Evolutionary conservation across 1,284 basidiomycete species (phyloP).

Genomic region (Violaceomyces palustris): DNA sequence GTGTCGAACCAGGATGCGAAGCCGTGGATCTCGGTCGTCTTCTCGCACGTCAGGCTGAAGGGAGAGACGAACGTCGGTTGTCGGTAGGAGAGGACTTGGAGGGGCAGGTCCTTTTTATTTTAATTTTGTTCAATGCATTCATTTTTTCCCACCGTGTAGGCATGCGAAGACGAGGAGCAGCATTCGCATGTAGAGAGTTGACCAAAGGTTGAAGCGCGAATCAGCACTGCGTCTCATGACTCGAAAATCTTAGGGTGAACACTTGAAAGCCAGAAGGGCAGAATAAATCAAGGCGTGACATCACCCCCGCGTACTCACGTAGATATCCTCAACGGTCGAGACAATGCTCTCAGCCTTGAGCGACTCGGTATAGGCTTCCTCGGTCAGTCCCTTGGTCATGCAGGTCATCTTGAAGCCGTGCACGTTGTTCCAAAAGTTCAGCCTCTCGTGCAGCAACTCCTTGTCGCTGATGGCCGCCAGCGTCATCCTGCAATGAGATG

Average conservation of each 20-base stretch:
- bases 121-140: not conserved
- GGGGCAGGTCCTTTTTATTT: constrained; percentile 38
- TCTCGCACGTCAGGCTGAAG: constrained; percentile 18
- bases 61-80: constrained; percentile 51
- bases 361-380: constrained; percentile 47
- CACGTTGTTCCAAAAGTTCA: constrained; percentile 84
- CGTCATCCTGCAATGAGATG: constrained; percentile 82
- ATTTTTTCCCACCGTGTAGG: not conserved
- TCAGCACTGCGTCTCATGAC: no score
- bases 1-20: constrained; percentile 52
- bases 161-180: not conserved
- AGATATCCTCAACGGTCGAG: constrained; percentile 22
- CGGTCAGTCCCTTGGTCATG: constrained; percentile 43
- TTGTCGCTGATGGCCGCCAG: constrained; percentile 72
- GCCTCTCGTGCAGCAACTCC: constrained; percentile 70
- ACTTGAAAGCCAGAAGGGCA: no score
- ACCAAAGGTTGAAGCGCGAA: no score
- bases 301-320: constrained; percentile 7
- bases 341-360: constrained; percentile 34
- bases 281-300: no score
- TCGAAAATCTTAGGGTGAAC: no score
- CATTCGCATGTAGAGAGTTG: no score
- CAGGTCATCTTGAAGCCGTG: constrained; percentile 61
- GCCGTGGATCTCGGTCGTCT: constrained; percentile 28
- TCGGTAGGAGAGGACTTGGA: constrained; percentile 19